Base-by-base conservation (phyloP, 2,329 filamentous ascomycete species). In the Stachybotrys elegans region DNA sequence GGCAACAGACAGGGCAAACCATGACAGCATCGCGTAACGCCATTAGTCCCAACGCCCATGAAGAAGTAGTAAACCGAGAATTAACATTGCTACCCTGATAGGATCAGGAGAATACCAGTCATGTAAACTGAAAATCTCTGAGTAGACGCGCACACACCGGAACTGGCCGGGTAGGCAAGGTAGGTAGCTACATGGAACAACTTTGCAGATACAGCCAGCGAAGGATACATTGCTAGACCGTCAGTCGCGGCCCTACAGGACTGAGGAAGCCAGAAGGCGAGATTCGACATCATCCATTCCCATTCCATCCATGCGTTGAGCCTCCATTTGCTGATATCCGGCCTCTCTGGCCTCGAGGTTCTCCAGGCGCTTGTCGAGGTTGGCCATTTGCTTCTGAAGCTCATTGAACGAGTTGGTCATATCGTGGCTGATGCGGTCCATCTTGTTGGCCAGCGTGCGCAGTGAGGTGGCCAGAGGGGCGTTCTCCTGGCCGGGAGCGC, bases 401-500 rank as follows among this genome's bases (percentile, higher is more conserved):
- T 73, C 69, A 50, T 68, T 60, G 46, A 81, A 67, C 6, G 74
- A 74, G 47, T 78, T 72, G 2, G 62, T 59, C 57, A 80, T 69
- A 29, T 82, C 78, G 56, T 81, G 78, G 45, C 66, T 70, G 47
- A 81, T 66, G 22, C 78, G 74, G 48, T 82, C 78, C 22, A 82
- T 63, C 63, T 81, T 81, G 57, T 80, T 78, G 6, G 70, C 76
- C 37, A 81, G 68, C 38, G 72, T 78, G 39, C 78, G 71, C 27
- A 82, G 71, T 41, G 71, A 78, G 53, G 79, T 78, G 2, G 75
- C 73, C 46, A 80, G 66, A 1, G 78, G 76, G 5, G 76, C 74
- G 55, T 75, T 78, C 56, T 81, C 78, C 48, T 78, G 73, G 21
- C 76, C 76, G 2, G 76, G 72, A 2, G 71, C 69, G 21, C 77